Conservation (phyloP, 805 yeast species). For the Candida ulmi region DNA sequence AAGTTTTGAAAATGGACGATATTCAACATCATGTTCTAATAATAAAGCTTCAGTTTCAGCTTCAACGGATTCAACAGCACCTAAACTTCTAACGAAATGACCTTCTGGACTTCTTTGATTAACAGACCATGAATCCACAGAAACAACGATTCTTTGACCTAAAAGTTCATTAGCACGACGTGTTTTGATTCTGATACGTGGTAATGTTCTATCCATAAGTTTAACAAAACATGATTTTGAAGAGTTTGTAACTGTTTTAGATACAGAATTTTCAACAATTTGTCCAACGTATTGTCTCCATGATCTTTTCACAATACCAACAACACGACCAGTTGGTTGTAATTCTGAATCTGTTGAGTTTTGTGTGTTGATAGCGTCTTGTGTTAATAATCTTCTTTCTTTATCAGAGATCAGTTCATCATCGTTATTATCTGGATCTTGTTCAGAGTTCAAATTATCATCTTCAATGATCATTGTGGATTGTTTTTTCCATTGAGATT, state of each 20-base stretch:
- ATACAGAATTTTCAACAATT: constrained; percentile 71
- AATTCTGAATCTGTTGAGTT: constrained; percentile 40
- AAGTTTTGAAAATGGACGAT: constrained; percentile 88
- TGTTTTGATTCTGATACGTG: constrained; percentile 81
- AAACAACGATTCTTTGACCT: constrained; percentile 89
- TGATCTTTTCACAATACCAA: constrained; percentile 80
- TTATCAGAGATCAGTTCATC: constrained; percentile 40
- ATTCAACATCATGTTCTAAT: constrained; percentile 93
- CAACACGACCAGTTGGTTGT: constrained; percentile 93
- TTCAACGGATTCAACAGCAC: constrained; percentile 83
- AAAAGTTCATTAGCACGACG: constrained; percentile 75
- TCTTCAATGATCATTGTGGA: constrained; percentile 70
- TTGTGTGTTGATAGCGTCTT: constrained; percentile 68
- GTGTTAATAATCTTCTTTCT: constrained; percentile 67
- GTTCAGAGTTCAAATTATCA: constrained; percentile 17
- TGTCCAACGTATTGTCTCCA: constrained; percentile 98
- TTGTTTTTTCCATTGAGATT: constrained; percentile 83
- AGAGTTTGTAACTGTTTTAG: constrained; percentile 53
- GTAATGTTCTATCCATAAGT: constrained; percentile 84
- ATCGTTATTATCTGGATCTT: constrained; percentile 39
- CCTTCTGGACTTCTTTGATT: constrained; percentile 87
- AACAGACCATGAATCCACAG: constrained; percentile 89
- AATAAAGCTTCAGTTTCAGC: constrained; percentile 96
- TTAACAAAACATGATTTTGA: constrained; percentile 76
- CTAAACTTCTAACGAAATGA: constrained; percentile 85